These are phyloP conservation scores for Coemansia sp. DNA, from an alignment of 192 early-diverging fungal genomes.

Conservation along the genomic window DNA sequence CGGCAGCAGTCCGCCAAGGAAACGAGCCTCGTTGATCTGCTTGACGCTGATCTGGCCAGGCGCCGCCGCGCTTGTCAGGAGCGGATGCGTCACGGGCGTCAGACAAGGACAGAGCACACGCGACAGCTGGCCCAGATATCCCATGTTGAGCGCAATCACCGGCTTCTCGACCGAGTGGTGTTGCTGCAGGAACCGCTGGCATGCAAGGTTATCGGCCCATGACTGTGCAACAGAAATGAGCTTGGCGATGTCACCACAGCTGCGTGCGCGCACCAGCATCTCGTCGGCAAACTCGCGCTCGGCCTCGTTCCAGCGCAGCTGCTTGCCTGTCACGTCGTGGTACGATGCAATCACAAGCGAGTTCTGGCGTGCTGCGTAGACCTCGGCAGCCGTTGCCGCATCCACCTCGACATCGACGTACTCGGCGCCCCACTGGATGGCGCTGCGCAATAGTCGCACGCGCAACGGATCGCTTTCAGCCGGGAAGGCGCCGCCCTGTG, in stretches of 20 bases:
- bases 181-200: conserved; percentile 66
- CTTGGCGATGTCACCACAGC: conserved; percentile 86
- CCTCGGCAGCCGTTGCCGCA: background rate
- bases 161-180: conserved; percentile 55
- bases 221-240: conserved; percentile 78
- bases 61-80: conserved; percentile 77
- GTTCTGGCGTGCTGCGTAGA: conserved; percentile 40
- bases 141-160: conserved; percentile 96
- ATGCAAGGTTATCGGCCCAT: conserved; percentile 80
- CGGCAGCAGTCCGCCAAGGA: conserved; percentile 67
- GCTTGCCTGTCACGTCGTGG: conserved; percentile 74
- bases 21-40: conserved; percentile 75
- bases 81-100: conserved; percentile 91
- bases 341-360: conserved; percentile 83
- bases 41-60: conserved; percentile 87
- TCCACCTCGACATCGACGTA: conserved; percentile 86
- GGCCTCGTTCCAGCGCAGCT: conserved; percentile 34
- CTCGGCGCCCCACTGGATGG: conserved; percentile 87
- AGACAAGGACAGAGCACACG: conserved; percentile 86
- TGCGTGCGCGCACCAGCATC: conserved; percentile 51
- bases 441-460: conserved; percentile 67
- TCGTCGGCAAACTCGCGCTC: conserved; percentile 45
- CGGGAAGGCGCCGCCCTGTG: conserved; percentile 86
- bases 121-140: conserved; percentile 81
- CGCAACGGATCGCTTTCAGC: conserved; percentile 59